Evolutionary conservation across 176 grass and related monocot species (phyloP).

Genomic region (Areca catechu): DNA sequence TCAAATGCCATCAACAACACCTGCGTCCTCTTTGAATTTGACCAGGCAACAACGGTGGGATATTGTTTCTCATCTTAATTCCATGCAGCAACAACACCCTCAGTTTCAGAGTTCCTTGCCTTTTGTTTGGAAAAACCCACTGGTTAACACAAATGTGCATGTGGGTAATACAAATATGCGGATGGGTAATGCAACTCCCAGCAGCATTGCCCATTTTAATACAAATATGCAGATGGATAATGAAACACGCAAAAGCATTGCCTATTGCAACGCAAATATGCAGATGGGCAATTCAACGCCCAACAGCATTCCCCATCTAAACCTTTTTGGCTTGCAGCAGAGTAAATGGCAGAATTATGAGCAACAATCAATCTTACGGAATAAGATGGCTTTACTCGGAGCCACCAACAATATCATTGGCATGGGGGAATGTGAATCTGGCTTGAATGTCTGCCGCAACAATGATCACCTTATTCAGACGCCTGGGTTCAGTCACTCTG

Average conservation of each 20-base stretch:
- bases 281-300: background rate
- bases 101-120: slow-evolving; percentile 3
- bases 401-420: no score
- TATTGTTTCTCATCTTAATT: slow-evolving; percentile 3
- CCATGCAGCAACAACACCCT: slow-evolving; percentile 16
- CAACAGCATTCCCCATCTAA: slow-evolving; percentile 4
- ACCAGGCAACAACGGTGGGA: slow-evolving; percentile 14
- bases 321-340: background rate
- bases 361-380: background rate
- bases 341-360: slow-evolving; percentile 2
- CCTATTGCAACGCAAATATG: background rate
- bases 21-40: background rate
- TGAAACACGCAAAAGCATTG: slow-evolving; percentile 1
- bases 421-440: no score
- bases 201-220: background rate
- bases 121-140: slow-evolving; percentile 6
- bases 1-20: background rate
- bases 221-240: slow-evolving; percentile 3
- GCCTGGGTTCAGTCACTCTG: background rate
- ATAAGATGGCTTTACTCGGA: no score
- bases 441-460: no score
- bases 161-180: background rate
- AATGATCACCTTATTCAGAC: no score
- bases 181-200: background rate
- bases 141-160: slow-evolving; percentile 2